Evolutionary conservation across 306 rosid genomes (phyloP).

Genomic region (Malus orientalis): DNA sequence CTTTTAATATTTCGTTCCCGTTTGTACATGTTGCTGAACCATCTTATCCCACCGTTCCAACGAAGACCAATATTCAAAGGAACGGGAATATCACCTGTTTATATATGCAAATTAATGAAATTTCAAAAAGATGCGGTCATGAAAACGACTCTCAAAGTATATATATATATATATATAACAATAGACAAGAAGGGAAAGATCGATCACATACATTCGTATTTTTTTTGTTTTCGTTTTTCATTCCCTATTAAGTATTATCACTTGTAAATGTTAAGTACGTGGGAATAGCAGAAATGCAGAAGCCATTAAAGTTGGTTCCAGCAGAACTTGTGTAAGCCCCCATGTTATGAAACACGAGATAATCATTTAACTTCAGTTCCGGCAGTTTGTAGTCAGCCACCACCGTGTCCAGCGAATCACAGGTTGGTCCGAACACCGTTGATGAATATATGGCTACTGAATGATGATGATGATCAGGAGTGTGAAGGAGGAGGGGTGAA

Average conservation of each 20-base stretch:
- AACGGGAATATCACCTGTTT: too few species aligned
- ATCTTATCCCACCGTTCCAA: too few species aligned
- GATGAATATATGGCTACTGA: not conserved
- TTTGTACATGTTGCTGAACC: too few species aligned
- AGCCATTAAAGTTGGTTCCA: constrained; percentile 11
- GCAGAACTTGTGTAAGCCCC: constrained; percentile 12
- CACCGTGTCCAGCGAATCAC: constrained; percentile 9
- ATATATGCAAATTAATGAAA: too few species aligned
- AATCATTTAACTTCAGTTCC: constrained; percentile 8
- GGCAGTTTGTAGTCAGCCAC: not conserved
- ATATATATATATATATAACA: too few species aligned
- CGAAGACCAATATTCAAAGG: too few species aligned
- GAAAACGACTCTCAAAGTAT: too few species aligned
- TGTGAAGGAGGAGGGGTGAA: not conserved
- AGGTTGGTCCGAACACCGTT: not conserved
- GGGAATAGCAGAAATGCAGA: not conserved
- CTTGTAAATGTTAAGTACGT: not conserved
- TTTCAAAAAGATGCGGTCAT: too few species aligned
- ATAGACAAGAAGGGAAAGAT: too few species aligned
- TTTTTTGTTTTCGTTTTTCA: too few species aligned
- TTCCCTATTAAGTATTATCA: not conserved
- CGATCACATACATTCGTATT: too few species aligned
- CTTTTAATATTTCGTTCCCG: too few species aligned
- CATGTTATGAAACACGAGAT: constrained; percentile 12
- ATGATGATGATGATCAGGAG: not conserved